phyloP scores from a whole-genome alignment of 2,329 filamentous ascomycete genomes.

The Pestalotiopsis sp. region DNA sequence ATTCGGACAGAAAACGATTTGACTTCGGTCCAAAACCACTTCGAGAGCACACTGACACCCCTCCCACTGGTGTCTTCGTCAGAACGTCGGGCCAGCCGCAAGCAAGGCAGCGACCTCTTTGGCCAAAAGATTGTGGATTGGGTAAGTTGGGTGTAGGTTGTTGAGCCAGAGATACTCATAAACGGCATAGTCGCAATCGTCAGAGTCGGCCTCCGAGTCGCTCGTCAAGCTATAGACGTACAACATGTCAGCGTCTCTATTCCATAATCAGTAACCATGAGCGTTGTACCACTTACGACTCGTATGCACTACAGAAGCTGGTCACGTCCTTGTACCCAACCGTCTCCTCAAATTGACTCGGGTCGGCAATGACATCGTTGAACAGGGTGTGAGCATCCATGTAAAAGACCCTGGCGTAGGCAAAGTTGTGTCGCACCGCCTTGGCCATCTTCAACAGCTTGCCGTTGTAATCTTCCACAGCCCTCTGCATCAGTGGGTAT shows the following conservation, averaged over 20 bases:
- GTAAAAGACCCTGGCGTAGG: conserved; percentile 50
- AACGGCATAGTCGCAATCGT: conserved; percentile 54
- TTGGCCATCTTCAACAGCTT: not conserved
- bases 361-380: conserved; percentile 53
- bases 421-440: conserved; percentile 22
- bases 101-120: conserved; percentile 45
- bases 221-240: conserved; percentile 44
- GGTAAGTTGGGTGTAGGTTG: conserved; percentile 63
- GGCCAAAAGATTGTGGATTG: conserved; percentile 63
- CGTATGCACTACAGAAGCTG: conserved; percentile 55
- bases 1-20: too few species aligned
- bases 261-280: not conserved
- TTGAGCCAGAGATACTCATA: conserved; percentile 70
- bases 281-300: conserved; percentile 44
- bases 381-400: conserved; percentile 58
- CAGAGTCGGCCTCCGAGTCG: conserved; percentile 38
- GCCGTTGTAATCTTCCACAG: not conserved
- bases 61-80: conserved; percentile 16
- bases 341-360: conserved; percentile 51
- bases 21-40: too few species aligned
- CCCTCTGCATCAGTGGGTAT: not conserved
- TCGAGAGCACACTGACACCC: too few species aligned
- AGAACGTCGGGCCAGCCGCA: conserved; percentile 40
- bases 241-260: conserved; percentile 16
- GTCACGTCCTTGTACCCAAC: conserved; percentile 57